These are phyloP conservation scores for Citrullus amarus DNA, from an alignment of 306 rosid species.

Conservation along the genomic window DNA sequence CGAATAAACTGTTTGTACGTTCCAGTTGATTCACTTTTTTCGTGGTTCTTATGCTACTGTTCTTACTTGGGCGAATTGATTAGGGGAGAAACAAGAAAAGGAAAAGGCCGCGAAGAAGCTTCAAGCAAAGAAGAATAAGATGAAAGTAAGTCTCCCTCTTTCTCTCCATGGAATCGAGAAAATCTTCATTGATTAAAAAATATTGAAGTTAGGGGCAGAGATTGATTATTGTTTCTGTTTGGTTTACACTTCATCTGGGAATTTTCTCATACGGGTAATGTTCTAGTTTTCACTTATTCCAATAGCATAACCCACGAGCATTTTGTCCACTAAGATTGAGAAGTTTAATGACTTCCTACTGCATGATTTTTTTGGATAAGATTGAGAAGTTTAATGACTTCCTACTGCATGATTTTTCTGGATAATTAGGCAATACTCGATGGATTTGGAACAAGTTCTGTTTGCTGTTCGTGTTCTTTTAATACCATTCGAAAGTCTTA, in stretches of 20 bases:
- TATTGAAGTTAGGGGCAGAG: neutral
- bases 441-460: neutral
- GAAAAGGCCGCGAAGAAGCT: conserved; percentile 56
- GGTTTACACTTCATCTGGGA: neutral
- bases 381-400: neutral
- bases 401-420: neutral
- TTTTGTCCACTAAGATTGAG: neutral
- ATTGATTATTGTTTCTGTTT: neutral
- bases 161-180: neutral
- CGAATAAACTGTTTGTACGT: neutral
- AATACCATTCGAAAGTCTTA: neutral
- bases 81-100: conserved; percentile 61
- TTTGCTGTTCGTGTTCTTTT: neutral
- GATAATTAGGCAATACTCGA: neutral
- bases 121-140: conserved; percentile 54
- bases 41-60: neutral
- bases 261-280: neutral
- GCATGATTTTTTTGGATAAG: neutral
- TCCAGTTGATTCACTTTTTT: neutral
- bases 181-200: neutral
- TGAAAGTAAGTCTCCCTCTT: conserved; percentile 38
- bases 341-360: neutral
- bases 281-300: neutral
- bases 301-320: neutral
- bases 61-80: conserved; percentile 7